Evolutionary conservation across 257 asterid species (phyloP).

Genomic region (Solanum paucissectum): DNA sequence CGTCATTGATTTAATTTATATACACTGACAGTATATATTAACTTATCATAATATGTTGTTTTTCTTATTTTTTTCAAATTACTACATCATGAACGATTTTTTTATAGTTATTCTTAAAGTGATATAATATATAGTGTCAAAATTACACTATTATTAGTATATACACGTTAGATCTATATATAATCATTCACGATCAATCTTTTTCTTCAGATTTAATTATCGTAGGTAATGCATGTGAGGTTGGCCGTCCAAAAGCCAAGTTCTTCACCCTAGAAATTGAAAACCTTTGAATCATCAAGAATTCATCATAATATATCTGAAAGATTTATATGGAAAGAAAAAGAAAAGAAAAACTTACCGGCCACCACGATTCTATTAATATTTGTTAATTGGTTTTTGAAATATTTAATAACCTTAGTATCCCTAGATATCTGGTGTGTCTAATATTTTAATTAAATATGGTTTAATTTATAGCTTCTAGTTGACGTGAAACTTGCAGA

Average conservation of each 20-base stretch:
- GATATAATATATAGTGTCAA: not conserved
- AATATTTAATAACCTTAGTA: slow-evolving; percentile 20
- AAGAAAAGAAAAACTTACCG: not conserved
- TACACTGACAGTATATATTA: not conserved
- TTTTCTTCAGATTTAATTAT: not conserved
- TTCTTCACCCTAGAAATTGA: not conserved
- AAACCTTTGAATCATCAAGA: not conserved
- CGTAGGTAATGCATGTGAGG: slow-evolving; percentile 36
- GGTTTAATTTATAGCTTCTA: not conserved
- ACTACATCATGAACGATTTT: not conserved
- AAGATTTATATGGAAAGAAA: slow-evolving; percentile 9
- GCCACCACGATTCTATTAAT: slow-evolving; percentile 14
- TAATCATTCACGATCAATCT: not conserved
- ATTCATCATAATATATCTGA: slow-evolving; percentile 8
- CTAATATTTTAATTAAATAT: slow-evolving; percentile 15
- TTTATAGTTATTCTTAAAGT: not conserved
- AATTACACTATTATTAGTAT: not conserved
- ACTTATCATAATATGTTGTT: not conserved
- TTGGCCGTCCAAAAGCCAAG: not conserved
- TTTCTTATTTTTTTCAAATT: not conserved
- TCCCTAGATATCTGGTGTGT: slow-evolving; percentile 71
- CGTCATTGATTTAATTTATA: not conserved
- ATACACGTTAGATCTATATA: not conserved
- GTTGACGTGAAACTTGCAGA: slow-evolving; percentile 14
- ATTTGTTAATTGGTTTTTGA: slow-evolving; percentile 21